Evolutionary conservation across 78 protist genomes (phyloP).

Genomic region (Monosiga brevicollis): DNA sequence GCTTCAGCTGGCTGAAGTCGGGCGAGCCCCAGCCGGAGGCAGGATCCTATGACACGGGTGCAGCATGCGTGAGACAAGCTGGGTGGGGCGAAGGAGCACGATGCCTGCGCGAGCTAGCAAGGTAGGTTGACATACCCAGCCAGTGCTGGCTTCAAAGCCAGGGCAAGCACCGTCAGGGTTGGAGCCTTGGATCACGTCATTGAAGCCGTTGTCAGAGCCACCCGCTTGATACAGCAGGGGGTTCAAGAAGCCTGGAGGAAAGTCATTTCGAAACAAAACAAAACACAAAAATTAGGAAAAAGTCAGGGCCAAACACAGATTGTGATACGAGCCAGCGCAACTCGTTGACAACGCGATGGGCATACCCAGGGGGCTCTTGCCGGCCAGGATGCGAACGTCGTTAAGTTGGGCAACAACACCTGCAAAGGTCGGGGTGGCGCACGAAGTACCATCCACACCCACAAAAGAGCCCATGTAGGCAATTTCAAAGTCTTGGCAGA

Average conservation of each 20-base stretch:
- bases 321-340: not conserved
- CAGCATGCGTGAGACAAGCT: too few species aligned
- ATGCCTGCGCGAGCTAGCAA: too few species aligned
- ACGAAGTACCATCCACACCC: conserved; percentile 57
- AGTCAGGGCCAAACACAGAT: not conserved
- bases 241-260: conserved; percentile 36
- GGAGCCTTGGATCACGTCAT: conserved; percentile 52
- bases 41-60: conserved; percentile 4
- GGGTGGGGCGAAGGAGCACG: too few species aligned
- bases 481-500: conserved; percentile 24
- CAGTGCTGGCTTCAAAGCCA: conserved; percentile 1
- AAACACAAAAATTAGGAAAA: not conserved
- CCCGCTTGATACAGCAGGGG: conserved; percentile 56
- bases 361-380: conserved; percentile 39
- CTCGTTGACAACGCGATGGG: not conserved
- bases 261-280: not conserved
- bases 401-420: conserved; percentile 55
- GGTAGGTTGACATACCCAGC: conserved; percentile 11
- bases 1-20: conserved; percentile 17
- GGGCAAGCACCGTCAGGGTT: conserved; percentile 16
- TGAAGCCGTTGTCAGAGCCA: conserved; percentile 25
- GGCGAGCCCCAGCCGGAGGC: conserved; percentile 15
- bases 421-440: conserved; percentile 53
- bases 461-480: not conserved
- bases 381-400: conserved; percentile 35